These are phyloP conservation scores for Solanum phureja DNA, from an alignment of 257 asterid species.

Conservation along the genomic window DNA sequence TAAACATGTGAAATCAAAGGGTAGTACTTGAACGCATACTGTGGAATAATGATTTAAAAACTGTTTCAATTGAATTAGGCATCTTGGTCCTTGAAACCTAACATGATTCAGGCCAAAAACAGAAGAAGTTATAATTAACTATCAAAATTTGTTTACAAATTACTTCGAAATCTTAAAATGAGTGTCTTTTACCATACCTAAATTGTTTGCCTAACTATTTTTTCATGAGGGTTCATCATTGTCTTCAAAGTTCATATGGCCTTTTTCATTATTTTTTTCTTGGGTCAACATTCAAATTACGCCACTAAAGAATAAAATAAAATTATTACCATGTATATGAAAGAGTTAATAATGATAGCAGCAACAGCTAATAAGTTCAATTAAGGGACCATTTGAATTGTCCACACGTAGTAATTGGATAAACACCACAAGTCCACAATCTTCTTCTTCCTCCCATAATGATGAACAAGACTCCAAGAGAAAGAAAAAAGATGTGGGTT, in stretches of 20 bases:
- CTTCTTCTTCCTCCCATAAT: not conserved
- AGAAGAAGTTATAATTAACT: not conserved
- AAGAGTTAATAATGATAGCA: not conserved
- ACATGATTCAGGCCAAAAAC: not conserved
- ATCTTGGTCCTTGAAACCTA: not conserved
- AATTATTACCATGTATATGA: not conserved
- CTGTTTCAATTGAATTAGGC: not conserved
- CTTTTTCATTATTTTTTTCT: not conserved
- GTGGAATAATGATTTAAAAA: not conserved
- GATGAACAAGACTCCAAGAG: not conserved
- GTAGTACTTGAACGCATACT: not conserved
- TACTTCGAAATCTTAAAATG: not conserved
- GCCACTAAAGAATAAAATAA: not conserved
- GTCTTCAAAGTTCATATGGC: not conserved
- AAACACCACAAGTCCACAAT: not conserved
- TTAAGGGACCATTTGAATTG: not conserved
- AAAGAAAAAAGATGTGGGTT: not conserved
- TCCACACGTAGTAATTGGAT: not conserved
- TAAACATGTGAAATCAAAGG: not conserved
- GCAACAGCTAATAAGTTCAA: not conserved
- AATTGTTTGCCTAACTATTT: not conserved
- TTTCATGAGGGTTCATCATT: not conserved
- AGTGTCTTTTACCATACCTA: not conserved
- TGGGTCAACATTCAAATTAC: not conserved
- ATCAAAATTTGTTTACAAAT: not conserved